Conservation (phyloP, 2,329 filamentous ascomycete species). For the Hypoxylon rubiginosum region DNA sequence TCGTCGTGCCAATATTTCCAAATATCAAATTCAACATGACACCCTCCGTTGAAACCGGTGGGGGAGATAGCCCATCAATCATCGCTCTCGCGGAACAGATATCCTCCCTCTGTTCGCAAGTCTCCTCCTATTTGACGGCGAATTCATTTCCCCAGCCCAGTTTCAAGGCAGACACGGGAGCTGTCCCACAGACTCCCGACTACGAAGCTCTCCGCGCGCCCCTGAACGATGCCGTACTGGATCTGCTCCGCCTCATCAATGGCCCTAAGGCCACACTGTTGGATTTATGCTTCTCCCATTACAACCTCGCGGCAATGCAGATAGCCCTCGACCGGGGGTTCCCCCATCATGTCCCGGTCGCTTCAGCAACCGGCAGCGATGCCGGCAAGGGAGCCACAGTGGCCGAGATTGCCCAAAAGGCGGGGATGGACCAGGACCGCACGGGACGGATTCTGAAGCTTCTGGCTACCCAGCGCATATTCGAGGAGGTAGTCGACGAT, state of each 20-base stretch:
- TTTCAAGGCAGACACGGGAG: neutral
- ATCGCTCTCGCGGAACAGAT: slow-evolving; percentile 5
- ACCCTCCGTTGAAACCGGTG: too few relatives aligned
- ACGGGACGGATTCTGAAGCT: slow-evolving; percentile 41
- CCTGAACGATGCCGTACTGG: slow-evolving; percentile 6
- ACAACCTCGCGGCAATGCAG: slow-evolving; percentile 43
- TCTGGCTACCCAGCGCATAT: slow-evolving; percentile 45
- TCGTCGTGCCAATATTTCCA: too few relatives aligned
- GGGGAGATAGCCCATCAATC: neutral
- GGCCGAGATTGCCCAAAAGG: slow-evolving; percentile 35
- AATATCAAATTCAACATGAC: too few relatives aligned
- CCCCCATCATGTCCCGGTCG: slow-evolving; percentile 36
- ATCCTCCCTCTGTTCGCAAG: slow-evolving; percentile 9
- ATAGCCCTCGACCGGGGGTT: slow-evolving; percentile 38
- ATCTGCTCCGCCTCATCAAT: slow-evolving; percentile 10
- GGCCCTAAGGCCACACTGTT: slow-evolving; percentile 7
- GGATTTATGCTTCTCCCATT: slow-evolving; percentile 32
- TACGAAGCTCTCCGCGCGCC: slow-evolving; percentile 8
- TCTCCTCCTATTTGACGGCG: slow-evolving; percentile 2
- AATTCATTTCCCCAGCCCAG: slow-evolving; percentile 7
- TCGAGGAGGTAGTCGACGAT: slow-evolving; percentile 41
- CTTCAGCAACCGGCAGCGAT: slow-evolving; percentile 1
- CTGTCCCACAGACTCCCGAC: slow-evolving; percentile 3
- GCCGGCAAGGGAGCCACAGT: slow-evolving; percentile 12
- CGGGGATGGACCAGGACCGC: slow-evolving; percentile 45